Evolutionary conservation across 441 rosid species (phyloP), one percentile per base, ranked within the genome.

Genomic region (Viola pubescens): DNA sequence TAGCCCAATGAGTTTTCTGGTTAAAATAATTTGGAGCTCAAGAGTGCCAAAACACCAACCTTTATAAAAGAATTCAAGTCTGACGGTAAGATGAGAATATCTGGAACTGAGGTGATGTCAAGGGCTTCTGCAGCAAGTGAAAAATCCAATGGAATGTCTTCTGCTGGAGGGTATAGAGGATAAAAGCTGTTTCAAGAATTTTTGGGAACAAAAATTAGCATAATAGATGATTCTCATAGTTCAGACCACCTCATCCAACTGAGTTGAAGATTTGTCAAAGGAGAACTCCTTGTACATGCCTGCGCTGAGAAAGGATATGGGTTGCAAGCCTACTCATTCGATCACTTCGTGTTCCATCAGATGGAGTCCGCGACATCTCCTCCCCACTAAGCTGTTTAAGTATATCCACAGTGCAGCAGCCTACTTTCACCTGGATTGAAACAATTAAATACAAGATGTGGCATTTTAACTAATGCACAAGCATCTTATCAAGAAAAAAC

Each of bases 341-440:
- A 77, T 94, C 97, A 56, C 48, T 80, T 57, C 81, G 65, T 40
- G 68, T 54, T 70, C 95, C 95, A 56, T 81, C 80, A 26, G 58
- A 63, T 59, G 90, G 79, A 75, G 75, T 79, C 66, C 82, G 74
- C 5, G 97, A 85, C 76, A 87, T 64, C 81, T 94, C 98, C 65
- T 94, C 99, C 45, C 85, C 84, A 38, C 98, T 85, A 9, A 91
- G 89, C 51, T 94, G 97, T 75, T 84, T 91, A 52, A 94, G 81
- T 63, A 94, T 76, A 70, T 91, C 96, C 67, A 91, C 95, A 0
- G 95, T 79, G 81, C 95, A 94, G 63, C 98, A 87, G 59, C 91
- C 90, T 61, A 88, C 79, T 81, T 79, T 82, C 68, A 94, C 89
- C 99, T 94, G 86, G 76, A 69, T 77, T 19, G 55, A 48, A 73